Percentiles rank a stretch among this genome's conserved stretches.
phyloP scores from a whole-genome alignment of 192 early-diverging fungal species.

The Mortierella claussenii region DNA sequence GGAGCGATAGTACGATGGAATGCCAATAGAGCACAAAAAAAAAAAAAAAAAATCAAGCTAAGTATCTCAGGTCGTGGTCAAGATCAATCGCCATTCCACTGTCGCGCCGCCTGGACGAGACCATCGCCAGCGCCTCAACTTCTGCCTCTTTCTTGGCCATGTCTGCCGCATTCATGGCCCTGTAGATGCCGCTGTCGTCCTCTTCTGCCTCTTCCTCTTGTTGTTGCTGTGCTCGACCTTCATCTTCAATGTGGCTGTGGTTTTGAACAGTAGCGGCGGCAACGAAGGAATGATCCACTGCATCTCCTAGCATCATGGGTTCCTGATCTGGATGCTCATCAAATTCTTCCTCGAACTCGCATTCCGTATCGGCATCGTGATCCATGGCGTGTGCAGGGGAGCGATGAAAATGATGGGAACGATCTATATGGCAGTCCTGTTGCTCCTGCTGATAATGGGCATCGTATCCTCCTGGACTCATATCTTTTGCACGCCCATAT shows the following conservation, averaged over 20 bases:
- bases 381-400: neutral
- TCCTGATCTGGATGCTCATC: slow-evolving; percentile 19
- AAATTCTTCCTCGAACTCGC: slow-evolving; percentile 25
- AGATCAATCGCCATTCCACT: slow-evolving; percentile 1
- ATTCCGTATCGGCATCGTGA: slow-evolving; percentile 9
- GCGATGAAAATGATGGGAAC: neutral
- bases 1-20: neutral
- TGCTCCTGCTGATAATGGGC: neutral
- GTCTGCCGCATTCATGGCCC: too few species aligned
- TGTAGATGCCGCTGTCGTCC: too few species aligned
- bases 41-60: neutral
- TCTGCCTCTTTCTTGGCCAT: neutral
- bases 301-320: slow-evolving; percentile 11
- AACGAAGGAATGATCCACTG: too few species aligned
- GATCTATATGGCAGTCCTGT: neutral
- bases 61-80: neutral
- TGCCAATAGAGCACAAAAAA: neutral
- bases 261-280: too few species aligned
- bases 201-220: too few species aligned
- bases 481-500: neutral
- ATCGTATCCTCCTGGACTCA: too few species aligned
- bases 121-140: neutral
- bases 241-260: too few species aligned
- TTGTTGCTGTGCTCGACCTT: neutral
- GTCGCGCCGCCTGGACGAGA: neutral